Percentiles rank a stretch among this genome's conserved stretches.
Evolutionary conservation across 805 yeast genomes (phyloP).

Genomic region (Saturnispora hagleri): DNA sequence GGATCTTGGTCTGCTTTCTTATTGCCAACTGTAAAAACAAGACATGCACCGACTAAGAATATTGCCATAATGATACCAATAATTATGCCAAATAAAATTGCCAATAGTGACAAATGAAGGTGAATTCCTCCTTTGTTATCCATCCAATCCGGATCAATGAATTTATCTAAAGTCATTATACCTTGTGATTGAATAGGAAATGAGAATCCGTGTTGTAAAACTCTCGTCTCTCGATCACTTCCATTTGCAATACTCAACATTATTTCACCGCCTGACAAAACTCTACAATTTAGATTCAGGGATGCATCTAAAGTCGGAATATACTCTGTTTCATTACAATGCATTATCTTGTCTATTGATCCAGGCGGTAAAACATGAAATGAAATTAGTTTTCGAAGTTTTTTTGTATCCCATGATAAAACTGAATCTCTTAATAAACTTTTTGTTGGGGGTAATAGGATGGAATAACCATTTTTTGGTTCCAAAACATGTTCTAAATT

Average conservation of each 20-base stretch:
- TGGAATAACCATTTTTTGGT: slow-evolving; percentile 37
- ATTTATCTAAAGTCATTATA: slow-evolving; percentile 56
- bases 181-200: slow-evolving; percentile 32
- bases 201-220: slow-evolving; percentile 57
- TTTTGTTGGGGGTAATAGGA: slow-evolving; percentile 62
- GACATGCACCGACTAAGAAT: slow-evolving; percentile 27
- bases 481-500: slow-evolving; percentile 36
- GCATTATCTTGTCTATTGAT: slow-evolving; percentile 36
- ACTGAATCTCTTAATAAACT: slow-evolving; percentile 46
- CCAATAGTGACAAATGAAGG: slow-evolving; percentile 56
- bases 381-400: slow-evolving; percentile 44
- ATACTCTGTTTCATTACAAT: slow-evolving; percentile 33
- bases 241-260: slow-evolving; percentile 39
- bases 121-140: slow-evolving; percentile 35
- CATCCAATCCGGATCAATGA: slow-evolving; percentile 59
- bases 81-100: slow-evolving; percentile 58
- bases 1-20: background rate
- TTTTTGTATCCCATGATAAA: slow-evolving; percentile 26
- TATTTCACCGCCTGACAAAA: slow-evolving; percentile 29
- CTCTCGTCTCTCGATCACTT: slow-evolving; percentile 46
- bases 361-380: slow-evolving; percentile 62
- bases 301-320: slow-evolving; percentile 37
- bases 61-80: slow-evolving; percentile 44
- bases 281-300: slow-evolving; percentile 37
- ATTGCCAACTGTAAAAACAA: slow-evolving; percentile 27